These are phyloP conservation scores for Schwanniomyces etchellsii DNA, from an alignment of 1,139 yeast genomes.

Conservation along the genomic window DNA sequence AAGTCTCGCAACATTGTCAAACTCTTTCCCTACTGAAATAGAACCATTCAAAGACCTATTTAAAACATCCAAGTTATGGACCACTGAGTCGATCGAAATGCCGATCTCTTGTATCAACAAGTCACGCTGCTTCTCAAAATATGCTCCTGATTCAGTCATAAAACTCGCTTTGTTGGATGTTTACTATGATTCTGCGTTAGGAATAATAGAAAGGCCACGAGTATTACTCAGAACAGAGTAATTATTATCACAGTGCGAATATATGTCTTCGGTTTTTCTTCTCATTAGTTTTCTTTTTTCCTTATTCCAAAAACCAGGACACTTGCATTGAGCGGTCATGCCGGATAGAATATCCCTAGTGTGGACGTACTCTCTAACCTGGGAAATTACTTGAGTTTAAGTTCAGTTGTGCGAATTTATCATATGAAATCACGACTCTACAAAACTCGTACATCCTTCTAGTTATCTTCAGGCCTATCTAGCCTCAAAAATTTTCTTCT, in stretches of 20 bases:
- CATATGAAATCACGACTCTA: conserved; percentile 22
- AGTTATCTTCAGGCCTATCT: not conserved
- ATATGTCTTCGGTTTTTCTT: not conserved
- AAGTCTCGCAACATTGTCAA: conserved; percentile 39
- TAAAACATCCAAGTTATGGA: conserved; percentile 34
- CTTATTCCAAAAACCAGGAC: conserved; percentile 21
- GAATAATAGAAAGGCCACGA: no score
- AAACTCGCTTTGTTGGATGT: not conserved
- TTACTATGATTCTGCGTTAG: no score
- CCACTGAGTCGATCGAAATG: conserved; percentile 34
- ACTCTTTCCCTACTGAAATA: conserved; percentile 41
- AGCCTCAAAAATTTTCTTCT: no score
- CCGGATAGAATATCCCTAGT: conserved; percentile 22
- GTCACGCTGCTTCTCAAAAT: conserved; percentile 41
- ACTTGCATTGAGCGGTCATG: conserved; percentile 28
- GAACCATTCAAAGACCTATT: conserved; percentile 38
- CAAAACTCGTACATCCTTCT: conserved; percentile 21
- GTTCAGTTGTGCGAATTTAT: conserved; percentile 23
- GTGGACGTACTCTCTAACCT: conserved; percentile 36
- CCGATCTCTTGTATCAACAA: conserved; percentile 39
- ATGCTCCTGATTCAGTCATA: conserved; percentile 7
- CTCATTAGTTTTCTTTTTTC: conserved; percentile 6
- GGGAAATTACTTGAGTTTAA: conserved; percentile 21
- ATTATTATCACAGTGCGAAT: conserved; percentile 1
- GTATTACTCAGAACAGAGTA: conserved; percentile 2